Conservation (phyloP, 225 moss, liverwort and hornwort genomes). For the Pseudisothecium myosuroides region DNA sequence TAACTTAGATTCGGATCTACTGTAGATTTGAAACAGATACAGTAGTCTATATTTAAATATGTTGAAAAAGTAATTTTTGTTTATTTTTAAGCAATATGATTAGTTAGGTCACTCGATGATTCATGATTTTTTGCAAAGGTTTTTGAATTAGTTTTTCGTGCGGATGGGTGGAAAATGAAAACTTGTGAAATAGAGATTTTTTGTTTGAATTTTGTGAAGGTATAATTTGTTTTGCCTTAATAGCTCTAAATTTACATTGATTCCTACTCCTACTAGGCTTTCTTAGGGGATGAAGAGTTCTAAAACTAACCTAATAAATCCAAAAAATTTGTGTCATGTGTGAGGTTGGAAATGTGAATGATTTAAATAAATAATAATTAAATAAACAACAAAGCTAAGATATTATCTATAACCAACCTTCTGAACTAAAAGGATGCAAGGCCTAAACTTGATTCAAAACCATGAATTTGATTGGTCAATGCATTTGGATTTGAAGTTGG, state of each 20-base stretch:
- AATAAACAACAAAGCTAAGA: background rate
- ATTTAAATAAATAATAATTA: background rate
- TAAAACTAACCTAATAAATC: background rate
- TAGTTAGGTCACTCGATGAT: background rate
- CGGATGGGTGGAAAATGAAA: background rate
- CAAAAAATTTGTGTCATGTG: rapidly evolving
- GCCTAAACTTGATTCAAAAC: rapidly evolving
- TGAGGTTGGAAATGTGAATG: background rate
- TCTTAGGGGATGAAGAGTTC: background rate
- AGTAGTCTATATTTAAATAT: background rate
- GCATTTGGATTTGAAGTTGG: background rate
- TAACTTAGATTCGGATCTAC: background rate
- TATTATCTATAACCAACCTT: background rate
- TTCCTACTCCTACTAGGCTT: rapidly evolving
- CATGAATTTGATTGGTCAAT: background rate
- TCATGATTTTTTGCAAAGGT: background rate
- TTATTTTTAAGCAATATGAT: background rate
- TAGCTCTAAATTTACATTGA: background rate
- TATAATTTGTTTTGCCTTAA: rapidly evolving
- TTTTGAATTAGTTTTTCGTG: background rate
- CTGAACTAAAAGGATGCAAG: rapidly evolving
- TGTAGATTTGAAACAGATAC: background rate
- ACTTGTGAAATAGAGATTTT: background rate
- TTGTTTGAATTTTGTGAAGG: rapidly evolving
- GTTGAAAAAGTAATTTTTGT: background rate